Conservation (phyloP, 345 rosid species). For the Chamaenerion angustifolium region DNA sequence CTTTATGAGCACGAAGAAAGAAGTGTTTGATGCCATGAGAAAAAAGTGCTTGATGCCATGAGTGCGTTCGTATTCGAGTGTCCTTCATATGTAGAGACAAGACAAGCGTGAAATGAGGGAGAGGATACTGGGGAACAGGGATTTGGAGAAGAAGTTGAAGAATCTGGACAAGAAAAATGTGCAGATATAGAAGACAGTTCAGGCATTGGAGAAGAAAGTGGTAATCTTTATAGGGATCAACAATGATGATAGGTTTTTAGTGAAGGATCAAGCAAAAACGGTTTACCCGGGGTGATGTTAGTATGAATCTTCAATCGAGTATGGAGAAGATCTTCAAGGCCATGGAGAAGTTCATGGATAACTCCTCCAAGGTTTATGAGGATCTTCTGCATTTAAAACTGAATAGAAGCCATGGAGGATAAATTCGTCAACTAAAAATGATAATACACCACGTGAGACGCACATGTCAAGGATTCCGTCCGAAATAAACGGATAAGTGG, state of each 20-base stretch:
- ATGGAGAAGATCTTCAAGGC: slow-evolving; percentile 19
- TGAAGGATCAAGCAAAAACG: not conserved
- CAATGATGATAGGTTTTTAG: not conserved
- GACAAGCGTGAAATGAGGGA: slow-evolving; percentile 8
- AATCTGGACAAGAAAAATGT: slow-evolving; percentile 19
- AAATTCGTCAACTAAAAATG: too few relatives aligned
- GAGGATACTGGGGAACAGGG: slow-evolving; percentile 17
- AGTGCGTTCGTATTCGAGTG: slow-evolving; percentile 1
- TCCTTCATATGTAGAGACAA: slow-evolving; percentile 9
- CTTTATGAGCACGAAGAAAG: too few relatives aligned
- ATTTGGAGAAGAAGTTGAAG: slow-evolving; percentile 17
- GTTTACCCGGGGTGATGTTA: slow-evolving; percentile 6
- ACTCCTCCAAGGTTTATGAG: slow-evolving; percentile 9
- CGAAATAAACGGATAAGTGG: too few relatives aligned
- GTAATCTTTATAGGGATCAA: not conserved
- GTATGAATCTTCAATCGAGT: slow-evolving; percentile 9
- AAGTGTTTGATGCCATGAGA: too few relatives aligned
- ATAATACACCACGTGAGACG: too few relatives aligned
- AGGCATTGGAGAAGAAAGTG: slow-evolving; percentile 9
- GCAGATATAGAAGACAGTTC: slow-evolving; percentile 15
- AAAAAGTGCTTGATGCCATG: slow-evolving; percentile 12
- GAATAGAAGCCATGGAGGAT: too few relatives aligned
- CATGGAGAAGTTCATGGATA: slow-evolving; percentile 19
- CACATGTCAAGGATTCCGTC: too few relatives aligned
- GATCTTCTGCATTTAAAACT: slow-evolving; percentile 13